phyloP scores from a whole-genome alignment of 371 early-diverging fungal species.

The Rhizomucor pusillus region DNA sequence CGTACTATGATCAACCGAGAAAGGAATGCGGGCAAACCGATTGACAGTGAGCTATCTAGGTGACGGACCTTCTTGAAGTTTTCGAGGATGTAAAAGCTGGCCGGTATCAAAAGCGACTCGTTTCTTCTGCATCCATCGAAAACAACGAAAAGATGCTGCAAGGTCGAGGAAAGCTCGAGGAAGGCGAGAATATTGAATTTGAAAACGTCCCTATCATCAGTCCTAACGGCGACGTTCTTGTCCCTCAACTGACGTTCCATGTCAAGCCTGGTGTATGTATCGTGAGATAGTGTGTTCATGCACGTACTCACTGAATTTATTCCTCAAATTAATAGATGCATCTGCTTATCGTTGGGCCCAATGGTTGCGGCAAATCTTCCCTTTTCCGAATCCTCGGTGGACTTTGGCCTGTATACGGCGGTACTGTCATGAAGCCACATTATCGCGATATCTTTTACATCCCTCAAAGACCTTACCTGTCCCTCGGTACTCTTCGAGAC shows the following conservation, averaged over 20 bases:
- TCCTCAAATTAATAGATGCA: slow-evolving; percentile 55
- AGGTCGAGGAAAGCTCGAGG: slow-evolving; percentile 68
- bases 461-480: slow-evolving; percentile 95
- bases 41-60: slow-evolving; percentile 22
- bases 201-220: slow-evolving; percentile 91
- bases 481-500: slow-evolving; percentile 92
- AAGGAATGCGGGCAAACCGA: not conserved
- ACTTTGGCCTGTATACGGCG: slow-evolving; percentile 91
- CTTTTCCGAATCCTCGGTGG: slow-evolving; percentile 96
- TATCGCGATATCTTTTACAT: slow-evolving; percentile 92
- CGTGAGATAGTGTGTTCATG: not conserved
- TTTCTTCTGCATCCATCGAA: slow-evolving; percentile 57
- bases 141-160: slow-evolving; percentile 56
- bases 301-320: not conserved
- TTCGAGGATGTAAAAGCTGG: slow-evolving; percentile 81
- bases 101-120: slow-evolving; percentile 63
- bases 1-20: slow-evolving; percentile 20
- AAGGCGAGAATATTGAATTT: slow-evolving; percentile 83
- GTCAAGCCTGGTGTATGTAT: slow-evolving; percentile 74
- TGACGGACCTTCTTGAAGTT: slow-evolving; percentile 72
- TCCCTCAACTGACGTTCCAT: slow-evolving; percentile 82
- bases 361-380: slow-evolving; percentile 93
- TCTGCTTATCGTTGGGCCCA: slow-evolving; percentile 94
- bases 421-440: slow-evolving; percentile 79
- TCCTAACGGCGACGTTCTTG: slow-evolving; percentile 95